These are phyloP conservation scores for Globisporangium ultimum DNA, from an alignment of 352 stramenopile species.

Conservation along the genomic window DNA sequence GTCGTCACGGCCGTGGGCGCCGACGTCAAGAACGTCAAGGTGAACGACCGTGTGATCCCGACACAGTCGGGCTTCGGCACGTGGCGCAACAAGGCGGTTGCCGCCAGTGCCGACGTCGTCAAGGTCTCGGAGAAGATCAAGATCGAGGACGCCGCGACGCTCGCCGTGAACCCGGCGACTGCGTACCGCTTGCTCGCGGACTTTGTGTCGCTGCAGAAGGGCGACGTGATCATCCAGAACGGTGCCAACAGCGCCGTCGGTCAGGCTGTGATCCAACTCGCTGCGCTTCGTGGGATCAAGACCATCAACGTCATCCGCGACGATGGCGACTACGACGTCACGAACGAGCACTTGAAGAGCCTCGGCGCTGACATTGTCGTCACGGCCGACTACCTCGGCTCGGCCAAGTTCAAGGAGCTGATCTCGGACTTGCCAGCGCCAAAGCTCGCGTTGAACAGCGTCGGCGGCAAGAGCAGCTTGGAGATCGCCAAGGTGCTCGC, in stretches of 20 bases:
- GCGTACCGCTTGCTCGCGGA: slow-evolving; percentile 85
- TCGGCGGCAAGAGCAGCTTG: slow-evolving; percentile 66
- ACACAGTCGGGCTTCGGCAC: slow-evolving; percentile 66
- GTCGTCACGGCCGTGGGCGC: slow-evolving; percentile 81
- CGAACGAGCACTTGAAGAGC: slow-evolving; percentile 74
- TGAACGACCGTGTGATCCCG: slow-evolving; percentile 87
- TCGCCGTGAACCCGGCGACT: slow-evolving; percentile 82
- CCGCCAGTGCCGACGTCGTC: slow-evolving; percentile 56
- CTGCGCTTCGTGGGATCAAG: slow-evolving; percentile 82
- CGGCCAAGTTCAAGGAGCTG: slow-evolving; percentile 83
- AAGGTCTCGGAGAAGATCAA: slow-evolving; percentile 84
- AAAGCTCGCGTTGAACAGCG: slow-evolving; percentile 84
- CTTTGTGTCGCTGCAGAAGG: slow-evolving; percentile 70
- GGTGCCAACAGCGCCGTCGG: slow-evolving; percentile 86
- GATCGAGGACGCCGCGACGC: slow-evolving; percentile 77
- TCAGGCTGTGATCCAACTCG: slow-evolving; percentile 86
- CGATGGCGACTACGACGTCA: slow-evolving; percentile 75
- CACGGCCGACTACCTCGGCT: slow-evolving; percentile 66
- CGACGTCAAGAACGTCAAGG: slow-evolving; percentile 76
- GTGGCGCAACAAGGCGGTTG: slow-evolving; percentile 73
- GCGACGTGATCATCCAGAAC: slow-evolving; percentile 91
- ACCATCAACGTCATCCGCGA: slow-evolving; percentile 90
- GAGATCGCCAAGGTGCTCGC: slow-evolving; percentile 66
- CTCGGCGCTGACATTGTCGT: slow-evolving; percentile 74
- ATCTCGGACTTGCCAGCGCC: slow-evolving; percentile 75